Evolutionary conservation across 768 basidiomycete species (phyloP).

Genomic region (Lactarius sanguifluus): DNA sequence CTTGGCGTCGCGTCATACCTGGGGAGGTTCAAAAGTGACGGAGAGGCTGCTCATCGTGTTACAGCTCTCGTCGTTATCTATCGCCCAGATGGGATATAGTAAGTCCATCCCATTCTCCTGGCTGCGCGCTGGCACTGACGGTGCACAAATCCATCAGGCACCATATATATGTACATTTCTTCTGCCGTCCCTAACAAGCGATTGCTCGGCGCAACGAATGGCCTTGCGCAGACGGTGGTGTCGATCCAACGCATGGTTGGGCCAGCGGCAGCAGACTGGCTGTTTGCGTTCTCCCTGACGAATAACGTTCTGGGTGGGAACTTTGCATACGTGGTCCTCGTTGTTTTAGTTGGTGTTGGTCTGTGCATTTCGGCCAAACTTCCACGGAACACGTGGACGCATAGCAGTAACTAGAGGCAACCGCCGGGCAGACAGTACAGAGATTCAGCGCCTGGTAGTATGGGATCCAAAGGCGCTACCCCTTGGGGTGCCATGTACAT

Average conservation of each 20-base stretch:
- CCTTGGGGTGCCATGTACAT: too few relatives aligned
- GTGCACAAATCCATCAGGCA: slow-evolving; percentile 41
- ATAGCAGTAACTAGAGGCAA: not conserved
- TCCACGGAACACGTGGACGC: not conserved
- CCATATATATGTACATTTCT: slow-evolving; percentile 66
- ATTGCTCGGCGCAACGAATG: slow-evolving; percentile 67
- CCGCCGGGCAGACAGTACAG: too few relatives aligned
- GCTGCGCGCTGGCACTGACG: not conserved
- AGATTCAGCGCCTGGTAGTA: too few relatives aligned
- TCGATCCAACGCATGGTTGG: slow-evolving; percentile 46
- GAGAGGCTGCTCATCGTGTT: not conserved
- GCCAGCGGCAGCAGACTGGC: slow-evolving; percentile 55
- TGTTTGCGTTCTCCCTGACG: slow-evolving; percentile 60
- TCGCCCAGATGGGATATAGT: slow-evolving; percentile 3
- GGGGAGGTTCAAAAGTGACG: not conserved
- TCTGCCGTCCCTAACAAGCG: slow-evolving; percentile 61
- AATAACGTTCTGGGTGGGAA: slow-evolving; percentile 30
- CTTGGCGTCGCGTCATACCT: not conserved
- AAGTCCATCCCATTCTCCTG: not conserved
- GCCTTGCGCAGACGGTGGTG: slow-evolving; percentile 41
- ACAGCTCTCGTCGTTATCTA: not conserved
- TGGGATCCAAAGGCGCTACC: too few relatives aligned
- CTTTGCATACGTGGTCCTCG: slow-evolving; percentile 2
- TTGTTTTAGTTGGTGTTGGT: not conserved
- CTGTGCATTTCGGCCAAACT: not conserved